Conservation (phyloP, 345 rosid species). For the Reutealis trisperma region DNA sequence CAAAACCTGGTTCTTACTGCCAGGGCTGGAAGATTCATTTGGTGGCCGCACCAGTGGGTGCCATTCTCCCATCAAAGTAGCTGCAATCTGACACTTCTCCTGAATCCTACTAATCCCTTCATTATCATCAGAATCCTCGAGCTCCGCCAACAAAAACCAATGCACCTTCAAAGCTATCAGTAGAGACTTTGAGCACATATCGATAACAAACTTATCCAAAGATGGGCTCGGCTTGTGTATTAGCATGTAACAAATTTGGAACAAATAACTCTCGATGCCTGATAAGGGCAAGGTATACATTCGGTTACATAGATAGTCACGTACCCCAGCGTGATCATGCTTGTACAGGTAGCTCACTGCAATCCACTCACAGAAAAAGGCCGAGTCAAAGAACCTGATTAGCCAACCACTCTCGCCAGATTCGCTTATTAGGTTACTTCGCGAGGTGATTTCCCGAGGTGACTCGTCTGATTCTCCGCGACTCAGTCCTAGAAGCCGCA, state of each 20-base stretch:
- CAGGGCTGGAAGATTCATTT: slow-evolving; percentile 55
- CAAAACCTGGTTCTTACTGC: slow-evolving; percentile 90
- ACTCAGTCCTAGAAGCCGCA: slow-evolving; percentile 81
- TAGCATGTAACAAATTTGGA: slow-evolving; percentile 93
- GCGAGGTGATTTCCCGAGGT: slow-evolving; percentile 89
- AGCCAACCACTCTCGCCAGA: slow-evolving; percentile 98
- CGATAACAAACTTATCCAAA: slow-evolving; percentile 94
- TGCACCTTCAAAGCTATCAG: slow-evolving; percentile 94
- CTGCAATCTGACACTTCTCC: slow-evolving; percentile 97
- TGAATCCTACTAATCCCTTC: slow-evolving; percentile 96
- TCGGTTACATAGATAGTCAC: slow-evolving; percentile 96
- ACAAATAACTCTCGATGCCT: slow-evolving; percentile 90
- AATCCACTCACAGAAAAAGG: slow-evolving; percentile 99
- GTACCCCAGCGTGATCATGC: slow-evolving; percentile 91
- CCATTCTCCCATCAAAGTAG: slow-evolving; percentile 98
- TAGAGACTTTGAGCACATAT: slow-evolving; percentile 78
- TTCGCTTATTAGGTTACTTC: slow-evolving; percentile 59
- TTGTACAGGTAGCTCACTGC: slow-evolving; percentile 98
- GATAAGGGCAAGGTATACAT: slow-evolving; percentile 93
- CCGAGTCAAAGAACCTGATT: slow-evolving; percentile 93
- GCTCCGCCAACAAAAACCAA: slow-evolving; percentile 96
- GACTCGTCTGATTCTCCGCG: slow-evolving; percentile 70
- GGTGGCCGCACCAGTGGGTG: slow-evolving; percentile 62
- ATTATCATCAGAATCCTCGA: slow-evolving; percentile 93
- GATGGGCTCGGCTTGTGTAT: slow-evolving; percentile 99